phyloP scores from a whole-genome alignment of 176 grass and related monocot genomes.

The Miscanthus lutarioriparius region DNA sequence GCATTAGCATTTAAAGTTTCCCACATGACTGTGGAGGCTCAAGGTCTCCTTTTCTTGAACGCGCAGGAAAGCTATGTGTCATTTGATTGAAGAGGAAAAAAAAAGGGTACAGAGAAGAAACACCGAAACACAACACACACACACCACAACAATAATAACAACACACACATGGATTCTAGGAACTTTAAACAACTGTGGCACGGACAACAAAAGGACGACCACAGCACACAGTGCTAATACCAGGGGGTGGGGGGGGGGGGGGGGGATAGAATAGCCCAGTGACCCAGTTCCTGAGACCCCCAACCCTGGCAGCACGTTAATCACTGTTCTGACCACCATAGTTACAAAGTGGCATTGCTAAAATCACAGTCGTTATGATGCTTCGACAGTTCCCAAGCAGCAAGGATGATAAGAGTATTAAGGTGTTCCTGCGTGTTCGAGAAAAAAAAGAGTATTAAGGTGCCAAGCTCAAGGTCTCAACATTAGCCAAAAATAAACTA shows the following conservation, averaged over 20 bases:
- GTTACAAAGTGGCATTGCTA: background rate
- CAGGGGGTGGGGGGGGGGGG: background rate
- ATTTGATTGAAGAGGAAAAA: background rate
- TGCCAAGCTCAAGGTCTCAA: background rate
- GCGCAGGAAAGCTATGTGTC: background rate
- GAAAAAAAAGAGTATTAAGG: background rate
- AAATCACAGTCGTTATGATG: background rate
- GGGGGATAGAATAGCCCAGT: background rate
- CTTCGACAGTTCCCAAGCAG: background rate
- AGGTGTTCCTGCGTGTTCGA: background rate
- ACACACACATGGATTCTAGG: background rate
- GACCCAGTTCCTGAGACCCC: background rate
- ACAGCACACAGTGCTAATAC: background rate
- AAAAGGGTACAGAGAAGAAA: background rate
- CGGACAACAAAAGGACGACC: background rate
- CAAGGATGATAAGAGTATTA: background rate
- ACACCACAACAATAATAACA: background rate
- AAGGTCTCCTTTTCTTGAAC: background rate
- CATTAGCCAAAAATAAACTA: constrained; percentile 7
- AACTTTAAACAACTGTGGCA: background rate
- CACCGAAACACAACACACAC: background rate
- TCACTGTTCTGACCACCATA: background rate
- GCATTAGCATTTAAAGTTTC: constrained; percentile 15
- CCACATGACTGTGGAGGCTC: background rate
- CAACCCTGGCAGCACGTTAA: background rate